Conservation (phyloP, 106 monocot species). For the Dendrobium officinale region DNA sequence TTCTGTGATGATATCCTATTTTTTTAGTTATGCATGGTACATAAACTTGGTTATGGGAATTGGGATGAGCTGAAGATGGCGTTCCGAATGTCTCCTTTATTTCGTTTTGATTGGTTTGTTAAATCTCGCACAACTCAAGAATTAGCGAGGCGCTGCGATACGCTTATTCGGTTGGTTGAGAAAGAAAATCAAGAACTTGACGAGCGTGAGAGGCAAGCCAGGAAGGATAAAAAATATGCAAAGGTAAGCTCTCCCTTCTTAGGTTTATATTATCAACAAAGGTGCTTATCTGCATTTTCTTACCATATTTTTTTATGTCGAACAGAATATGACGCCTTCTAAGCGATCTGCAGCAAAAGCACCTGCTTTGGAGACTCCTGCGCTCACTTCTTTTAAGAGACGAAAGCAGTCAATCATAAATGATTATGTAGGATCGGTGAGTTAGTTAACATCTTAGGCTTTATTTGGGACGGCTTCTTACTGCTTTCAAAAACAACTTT, state of each 20-base stretch:
- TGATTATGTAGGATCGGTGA: slow-evolving; percentile 67
- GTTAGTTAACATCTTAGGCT: slow-evolving; percentile 3
- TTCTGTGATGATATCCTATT: background rate
- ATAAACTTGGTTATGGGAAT: slow-evolving; percentile 93
- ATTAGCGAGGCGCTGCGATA: slow-evolving; percentile 84
- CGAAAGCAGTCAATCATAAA: slow-evolving; percentile 63
- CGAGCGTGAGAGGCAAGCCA: slow-evolving; percentile 78
- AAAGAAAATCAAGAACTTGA: slow-evolving; percentile 97
- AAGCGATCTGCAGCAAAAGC: slow-evolving; percentile 46
- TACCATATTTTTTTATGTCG: background rate
- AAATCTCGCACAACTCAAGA: slow-evolving; percentile 96
- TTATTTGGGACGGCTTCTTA: too few species aligned
- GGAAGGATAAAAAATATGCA: slow-evolving; percentile 75
- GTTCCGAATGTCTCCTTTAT: slow-evolving; percentile 81
- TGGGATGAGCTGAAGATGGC: slow-evolving; percentile 97
- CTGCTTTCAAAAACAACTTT: too few species aligned
- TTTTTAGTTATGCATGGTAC: slow-evolving; percentile 90
- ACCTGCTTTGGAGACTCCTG: slow-evolving; percentile 44
- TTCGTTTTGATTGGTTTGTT: slow-evolving; percentile 98
- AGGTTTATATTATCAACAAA: background rate
- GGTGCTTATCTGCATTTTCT: background rate
- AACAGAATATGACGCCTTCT: slow-evolving; percentile 59
- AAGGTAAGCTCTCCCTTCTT: slow-evolving; percentile 28
- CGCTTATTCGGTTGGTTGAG: slow-evolving; percentile 86
- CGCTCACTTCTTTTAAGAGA: slow-evolving; percentile 55